Evolutionary conservation across 2,329 filamentous ascomycete species (phyloP), one percentile per base, ranked within the genome.

Genomic region (Tolypocladium cylindrosporum): DNA sequence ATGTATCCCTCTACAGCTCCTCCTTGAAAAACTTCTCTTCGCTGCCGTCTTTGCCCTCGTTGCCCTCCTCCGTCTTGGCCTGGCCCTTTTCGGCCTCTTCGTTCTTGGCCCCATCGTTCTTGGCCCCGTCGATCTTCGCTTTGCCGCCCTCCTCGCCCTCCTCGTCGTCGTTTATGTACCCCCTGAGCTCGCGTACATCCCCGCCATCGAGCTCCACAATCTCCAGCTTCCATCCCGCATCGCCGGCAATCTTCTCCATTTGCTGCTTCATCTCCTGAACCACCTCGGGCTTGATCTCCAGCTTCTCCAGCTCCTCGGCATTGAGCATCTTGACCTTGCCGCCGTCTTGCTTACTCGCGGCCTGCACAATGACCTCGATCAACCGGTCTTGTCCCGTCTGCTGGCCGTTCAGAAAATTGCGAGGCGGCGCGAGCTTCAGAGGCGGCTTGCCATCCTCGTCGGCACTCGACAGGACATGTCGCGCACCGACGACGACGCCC

Each of bases 141-240:
- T 8, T 10, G 40, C 51, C 42, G 7, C n/a, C n/a, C 40, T 34
- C 51, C n/a, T 56, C 55, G 21, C 24, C 59, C 31, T 57, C 57
- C 1, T 57, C 11, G 79, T 76, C 0, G 82, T 82, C 79, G 36
- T 87, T 85, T 19, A 93, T 80, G 48, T 89, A 83, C 0, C 87
- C 89, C 51, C 87, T 77, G 45, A 93, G 82, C 67, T 91, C 87
- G 61, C 73, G 67, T 21, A 83, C 75, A 27, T 81, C 79, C 5
- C 70, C 68, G 5, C 78, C 74, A 27, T 82, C 79, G 13, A 84
- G 78, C 66, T 94, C 88, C 1, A 94, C 83, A 16, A 94, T 78
- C 71, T 94, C 89, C 59, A 96, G 75, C 65, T 86, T 88, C 91
- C 91, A 96, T 19, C 85, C 84, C 62, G 85, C 82, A 9, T 87